Base-by-base conservation (phyloP, 1,284 basidiomycete species). In the Mycena citricolor region DNA sequence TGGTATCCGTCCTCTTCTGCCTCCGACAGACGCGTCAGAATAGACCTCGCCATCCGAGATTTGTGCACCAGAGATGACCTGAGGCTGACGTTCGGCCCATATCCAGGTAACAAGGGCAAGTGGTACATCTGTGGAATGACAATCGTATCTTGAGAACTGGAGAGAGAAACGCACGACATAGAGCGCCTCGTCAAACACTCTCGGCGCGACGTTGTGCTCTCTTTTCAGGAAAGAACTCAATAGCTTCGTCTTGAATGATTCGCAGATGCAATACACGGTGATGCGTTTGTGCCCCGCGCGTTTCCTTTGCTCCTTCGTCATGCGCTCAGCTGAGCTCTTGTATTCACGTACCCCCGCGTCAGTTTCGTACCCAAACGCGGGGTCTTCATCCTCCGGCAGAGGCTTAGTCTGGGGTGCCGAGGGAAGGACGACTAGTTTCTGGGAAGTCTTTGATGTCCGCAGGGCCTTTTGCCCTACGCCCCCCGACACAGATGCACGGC, bases 1-100 rank as follows among this genome's bases (percentile, higher is more conserved):
- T 94, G 83, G 60, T 95, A 95, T 0, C 90, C 91, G 36, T 86
- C 77, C 59, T 94, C 93, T 61, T 97, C 93, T 2, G 87, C 89
- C 61, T 92, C 87, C 2, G 89, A 90, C 51, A 95, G 77, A 42
- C 75, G 77, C 42, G 77, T 77, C 29, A 82, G 67, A 42, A 81
- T 74, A 2, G 79, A 83, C 51, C 78, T 82, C 28, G 74, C 79
- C 14, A 71, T 71, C 4, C 77, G 74, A 4, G 73, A 73, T 55
- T 76, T 76, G 16, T 81, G 73, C 7, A 83, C 79, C 2, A 77
- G 83, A 0, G 91, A 92, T 0, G 89, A 92, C 5, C 94, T 83
- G 14, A 97, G 73, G 49, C 90, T 90, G 5, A 88, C 83, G 26
- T 83, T 80, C 2, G 86, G 85, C 0, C 89, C 89, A 59, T 97